These are phyloP conservation scores for Fusarium redolens DNA, from an alignment of 2,329 filamentous ascomycete genomes.

Conservation along the genomic window DNA sequence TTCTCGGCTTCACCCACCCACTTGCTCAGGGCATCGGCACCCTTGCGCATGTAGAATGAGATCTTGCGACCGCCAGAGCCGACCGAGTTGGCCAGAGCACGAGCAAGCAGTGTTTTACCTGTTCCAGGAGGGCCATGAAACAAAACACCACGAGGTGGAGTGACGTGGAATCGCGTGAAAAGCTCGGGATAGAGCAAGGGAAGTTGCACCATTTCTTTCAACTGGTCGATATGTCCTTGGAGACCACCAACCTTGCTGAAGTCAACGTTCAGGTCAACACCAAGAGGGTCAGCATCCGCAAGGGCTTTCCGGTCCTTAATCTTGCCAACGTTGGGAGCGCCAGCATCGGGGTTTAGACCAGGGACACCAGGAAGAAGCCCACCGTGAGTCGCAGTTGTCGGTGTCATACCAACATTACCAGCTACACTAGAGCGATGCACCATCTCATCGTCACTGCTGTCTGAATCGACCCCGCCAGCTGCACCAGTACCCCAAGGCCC, in stretches of 20 bases:
- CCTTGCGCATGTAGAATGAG: slow-evolving; percentile 99
- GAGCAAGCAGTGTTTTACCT: slow-evolving; percentile 95
- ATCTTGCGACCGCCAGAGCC: slow-evolving; percentile 92
- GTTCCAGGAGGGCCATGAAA: slow-evolving; percentile 98
- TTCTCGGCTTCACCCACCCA: slow-evolving; percentile 99
- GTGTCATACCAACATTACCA: slow-evolving; percentile 73
- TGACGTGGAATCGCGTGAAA: slow-evolving; percentile 90
- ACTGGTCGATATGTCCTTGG: slow-evolving; percentile 92
- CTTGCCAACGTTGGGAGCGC: slow-evolving; percentile 86
- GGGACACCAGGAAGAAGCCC: slow-evolving; percentile 57
- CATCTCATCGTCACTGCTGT: slow-evolving; percentile 95
- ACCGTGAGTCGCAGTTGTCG: slow-evolving; percentile 62
- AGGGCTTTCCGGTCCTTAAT: slow-evolving; percentile 92
- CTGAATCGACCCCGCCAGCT: slow-evolving; percentile 85
- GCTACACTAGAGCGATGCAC: slow-evolving; percentile 67
- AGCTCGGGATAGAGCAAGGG: slow-evolving; percentile 95
- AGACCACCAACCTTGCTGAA: slow-evolving; percentile 95
- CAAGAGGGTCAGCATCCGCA: slow-evolving; percentile 93
- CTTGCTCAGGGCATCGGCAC: slow-evolving; percentile 96
- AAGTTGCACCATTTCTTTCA: slow-evolving; percentile 98
- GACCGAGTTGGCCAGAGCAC: slow-evolving; percentile 91
- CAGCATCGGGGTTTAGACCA: slow-evolving; percentile 58
- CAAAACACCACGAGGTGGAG: slow-evolving; percentile 91
- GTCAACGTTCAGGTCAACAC: slow-evolving; percentile 90
- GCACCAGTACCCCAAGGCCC: slow-evolving; percentile 81